Base-by-base conservation (phyloP, 345 rosid genomes). In the Balakata baccata region DNA sequence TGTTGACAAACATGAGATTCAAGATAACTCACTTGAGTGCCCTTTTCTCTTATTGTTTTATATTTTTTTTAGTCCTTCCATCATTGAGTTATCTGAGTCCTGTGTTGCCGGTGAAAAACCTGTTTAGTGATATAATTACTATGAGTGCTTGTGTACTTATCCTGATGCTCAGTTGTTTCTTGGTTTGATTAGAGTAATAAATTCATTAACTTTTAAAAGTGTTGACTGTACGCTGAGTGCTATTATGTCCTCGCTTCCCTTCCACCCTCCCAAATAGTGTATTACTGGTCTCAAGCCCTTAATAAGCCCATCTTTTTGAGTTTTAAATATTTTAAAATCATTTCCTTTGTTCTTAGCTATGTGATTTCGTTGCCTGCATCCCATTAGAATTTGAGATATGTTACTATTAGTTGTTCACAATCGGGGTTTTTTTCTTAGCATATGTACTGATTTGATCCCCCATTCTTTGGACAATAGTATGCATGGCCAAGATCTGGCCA, bases 21-120 rank as follows among this genome's bases (percentile, higher is more conserved):
- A 79, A 70, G 90, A 88, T 64, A 80, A 64, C 75, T 84, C 89
- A 12, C 60, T 80, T 23, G 95, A 93, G 98, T 93, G 86, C 41
- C 16, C 11, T 45, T 20, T 56, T 64, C 29, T 39, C 6, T 23
- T 6, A 7, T 37, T 62, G 13, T 11, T 20, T 59, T 13, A 5
- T 60, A 29, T 29, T 29, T 29, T 29, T 13, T 76, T 51, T 1
- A 29, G 46, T n/a, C 37, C 50, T 4, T 9, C 29, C 10, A 56
- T 12, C 12, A 37, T 13, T 68, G n/a, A 43, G 17, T 63, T 29
- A 6, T 74, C 22, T 20, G 49, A 57, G 47, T 6, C 11, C 4
- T 64, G 5, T 9, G 8, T 63, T 16, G 43, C 66, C 16, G 45
- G 2, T 54, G 3, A 22, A 51, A 64, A 41, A 23, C 53, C 18